Evolutionary conservation across 257 asterid genomes (phyloP).

Genomic region (Apocynum venetum): DNA sequence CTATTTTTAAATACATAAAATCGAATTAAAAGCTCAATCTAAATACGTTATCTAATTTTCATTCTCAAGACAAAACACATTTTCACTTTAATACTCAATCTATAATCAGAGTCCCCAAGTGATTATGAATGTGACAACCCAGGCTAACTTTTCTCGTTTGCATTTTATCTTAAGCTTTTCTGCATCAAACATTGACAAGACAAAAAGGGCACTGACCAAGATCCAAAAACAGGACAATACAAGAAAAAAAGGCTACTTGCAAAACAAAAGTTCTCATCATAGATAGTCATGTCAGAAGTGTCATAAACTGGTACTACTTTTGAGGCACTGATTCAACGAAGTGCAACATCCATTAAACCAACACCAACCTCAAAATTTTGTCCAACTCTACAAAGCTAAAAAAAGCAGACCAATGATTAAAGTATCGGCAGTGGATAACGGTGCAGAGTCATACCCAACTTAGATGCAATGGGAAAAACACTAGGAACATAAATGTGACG

Average conservation of each 20-base stretch:
- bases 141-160: no score
- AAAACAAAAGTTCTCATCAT: background rate
- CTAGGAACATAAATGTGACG: slow-evolving; percentile 30
- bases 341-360: slow-evolving; percentile 35
- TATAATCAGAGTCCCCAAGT: no score
- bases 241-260: background rate
- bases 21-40: no score
- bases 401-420: slow-evolving; percentile 29
- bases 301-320: slow-evolving; percentile 18
- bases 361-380: slow-evolving; percentile 41
- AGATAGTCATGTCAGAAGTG: slow-evolving; percentile 4
- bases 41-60: no score
- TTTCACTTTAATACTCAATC: no score
- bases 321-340: slow-evolving; percentile 31
- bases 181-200: no score
- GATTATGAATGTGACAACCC: no score
- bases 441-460: slow-evolving; percentile 27
- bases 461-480: slow-evolving; percentile 20
- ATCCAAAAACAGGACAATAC: no score
- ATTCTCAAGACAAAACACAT: no score
- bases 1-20: no score
- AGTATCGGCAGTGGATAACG: slow-evolving; percentile 20
- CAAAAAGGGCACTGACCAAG: no score
- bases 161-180: no score
- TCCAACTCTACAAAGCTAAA: slow-evolving; percentile 50